Evolutionary conservation across 2,329 filamentous ascomycete genomes (phyloP).

Genomic region (Xylaria hypoxylon): DNA sequence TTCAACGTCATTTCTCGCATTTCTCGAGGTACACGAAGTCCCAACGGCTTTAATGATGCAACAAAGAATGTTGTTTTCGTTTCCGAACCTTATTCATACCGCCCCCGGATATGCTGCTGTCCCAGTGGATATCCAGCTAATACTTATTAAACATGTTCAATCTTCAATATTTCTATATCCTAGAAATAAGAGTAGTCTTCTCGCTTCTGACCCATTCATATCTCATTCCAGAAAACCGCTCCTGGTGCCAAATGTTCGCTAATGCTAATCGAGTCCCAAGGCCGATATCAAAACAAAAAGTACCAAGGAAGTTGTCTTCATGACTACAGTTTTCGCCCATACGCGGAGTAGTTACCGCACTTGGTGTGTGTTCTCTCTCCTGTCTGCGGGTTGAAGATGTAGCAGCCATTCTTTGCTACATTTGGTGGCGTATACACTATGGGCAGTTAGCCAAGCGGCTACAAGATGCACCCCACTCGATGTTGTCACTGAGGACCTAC

Average conservation of each 20-base stretch:
- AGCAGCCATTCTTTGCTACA: conserved; percentile 83
- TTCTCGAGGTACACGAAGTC: conserved; percentile 24
- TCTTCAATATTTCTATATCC: background rate
- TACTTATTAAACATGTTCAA: background rate
- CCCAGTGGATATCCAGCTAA: background rate
- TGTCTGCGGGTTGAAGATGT: conserved; percentile 82
- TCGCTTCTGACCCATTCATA: background rate
- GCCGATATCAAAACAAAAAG: conserved; percentile 28
- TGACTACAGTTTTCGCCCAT: conserved; percentile 61
- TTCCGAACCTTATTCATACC: background rate
- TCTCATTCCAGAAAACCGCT: conserved; percentile 3
- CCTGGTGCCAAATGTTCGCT: conserved; percentile 24
- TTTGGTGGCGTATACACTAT: conserved; percentile 88
- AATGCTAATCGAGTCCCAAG: conserved; percentile 31
- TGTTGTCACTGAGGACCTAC: conserved; percentile 55
- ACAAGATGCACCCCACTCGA: conserved; percentile 1
- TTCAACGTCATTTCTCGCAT: conserved; percentile 43
- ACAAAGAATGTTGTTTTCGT: conserved; percentile 16
- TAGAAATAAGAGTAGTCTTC: background rate
- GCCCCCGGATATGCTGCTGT: background rate
- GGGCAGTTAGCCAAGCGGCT: conserved; percentile 44
- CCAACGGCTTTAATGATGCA: background rate
- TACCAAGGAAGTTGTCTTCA: background rate
- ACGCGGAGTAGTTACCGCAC: conserved; percentile 77
- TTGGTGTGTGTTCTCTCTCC: conserved; percentile 78